Evolutionary conservation across 1,284 basidiomycete species (phyloP), one percentile per base, ranked within the genome.

Genomic region (Puccinia hordei): DNA sequence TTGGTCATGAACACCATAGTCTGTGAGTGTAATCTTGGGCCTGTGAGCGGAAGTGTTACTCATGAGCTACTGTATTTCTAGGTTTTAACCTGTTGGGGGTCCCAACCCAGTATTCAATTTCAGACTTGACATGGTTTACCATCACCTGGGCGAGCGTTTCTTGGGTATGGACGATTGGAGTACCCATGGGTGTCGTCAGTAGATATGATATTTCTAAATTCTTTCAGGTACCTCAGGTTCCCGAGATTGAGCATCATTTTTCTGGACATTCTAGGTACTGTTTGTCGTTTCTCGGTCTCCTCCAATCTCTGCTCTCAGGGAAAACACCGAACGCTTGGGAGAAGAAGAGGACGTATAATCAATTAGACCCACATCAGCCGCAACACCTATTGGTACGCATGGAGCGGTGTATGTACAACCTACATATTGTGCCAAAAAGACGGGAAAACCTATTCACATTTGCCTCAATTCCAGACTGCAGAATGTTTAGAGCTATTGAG

Each of bases 111-210:
- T 46, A 46, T 35, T 30, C 68, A 13, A 24, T 71, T 24, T 49
- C 46, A 22, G 44, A 71, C 33, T 38, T 71, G 30, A 53, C 3
- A 3, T 71, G 68, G 68, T 71, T 71, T 53, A 33, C 33, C 12
- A 24, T 71, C 24, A 53, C 19, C 33, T 4, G 27, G 68, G n/a
- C 46, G 9, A 71, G 33, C 24, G 51, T 35, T 15, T 33, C 49
- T 71, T 71, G 68, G 68, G 9, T 71, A 46, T 30, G 1, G 24
- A 53, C 68, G 15, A 33, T 71, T 9, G 68, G 68, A 13, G 33
- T 71, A 53, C 68, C 68, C 19, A 10, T 53, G 22, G 68, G 68
- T 9, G 27, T 71, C 24, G 68, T 71, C 22, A 49, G 41, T 22
- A 9, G 3, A 65, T 5, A 17, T 65, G 5, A 38, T 19, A 9